phyloP scores from a whole-genome alignment of 495 filamentous ascomycete species.

The Elaphomyces granulatus region DNA sequence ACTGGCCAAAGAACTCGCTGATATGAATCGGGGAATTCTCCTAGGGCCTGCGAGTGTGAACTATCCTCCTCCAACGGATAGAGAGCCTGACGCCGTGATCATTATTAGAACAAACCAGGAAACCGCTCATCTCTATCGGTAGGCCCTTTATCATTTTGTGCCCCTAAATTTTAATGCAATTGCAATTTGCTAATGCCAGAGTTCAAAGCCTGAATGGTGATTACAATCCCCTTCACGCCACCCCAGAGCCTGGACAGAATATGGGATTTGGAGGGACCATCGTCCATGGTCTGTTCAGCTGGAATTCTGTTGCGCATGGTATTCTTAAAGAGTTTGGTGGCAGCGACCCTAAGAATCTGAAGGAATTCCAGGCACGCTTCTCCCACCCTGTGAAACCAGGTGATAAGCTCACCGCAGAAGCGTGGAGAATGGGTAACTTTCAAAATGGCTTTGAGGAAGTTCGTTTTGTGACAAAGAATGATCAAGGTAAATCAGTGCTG shows the following conservation, averaged over 20 bases:
- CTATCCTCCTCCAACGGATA: slow-evolving; percentile 57
- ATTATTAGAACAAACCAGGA: slow-evolving; percentile 51
- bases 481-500: slow-evolving; percentile 61
- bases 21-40: too few relatives aligned
- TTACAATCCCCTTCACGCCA: slow-evolving; percentile 82
- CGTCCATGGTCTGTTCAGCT: slow-evolving; percentile 77
- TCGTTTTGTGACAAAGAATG: slow-evolving; percentile 54
- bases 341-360: slow-evolving; percentile 63
- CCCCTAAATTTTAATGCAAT: neutral
- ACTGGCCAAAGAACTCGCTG: too few relatives aligned
- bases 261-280: slow-evolving; percentile 86
- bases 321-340: slow-evolving; percentile 57
- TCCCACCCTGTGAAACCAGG: slow-evolving; percentile 70
- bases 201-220: slow-evolving; percentile 60
- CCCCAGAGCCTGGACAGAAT: slow-evolving; percentile 65
- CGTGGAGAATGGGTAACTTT: slow-evolving; percentile 40
- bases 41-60: slow-evolving; percentile 54
- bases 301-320: slow-evolving; percentile 69
- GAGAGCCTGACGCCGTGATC: slow-evolving; percentile 60
- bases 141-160: slow-evolving; percentile 6
- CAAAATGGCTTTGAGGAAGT: slow-evolving; percentile 65
- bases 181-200: neutral
- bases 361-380: slow-evolving; percentile 78
- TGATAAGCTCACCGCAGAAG: slow-evolving; percentile 35
- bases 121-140: slow-evolving; percentile 61